Evolutionary conservation across 2,329 filamentous ascomycete genomes (phyloP).

Genomic region (Aspergillus proliferans): DNA sequence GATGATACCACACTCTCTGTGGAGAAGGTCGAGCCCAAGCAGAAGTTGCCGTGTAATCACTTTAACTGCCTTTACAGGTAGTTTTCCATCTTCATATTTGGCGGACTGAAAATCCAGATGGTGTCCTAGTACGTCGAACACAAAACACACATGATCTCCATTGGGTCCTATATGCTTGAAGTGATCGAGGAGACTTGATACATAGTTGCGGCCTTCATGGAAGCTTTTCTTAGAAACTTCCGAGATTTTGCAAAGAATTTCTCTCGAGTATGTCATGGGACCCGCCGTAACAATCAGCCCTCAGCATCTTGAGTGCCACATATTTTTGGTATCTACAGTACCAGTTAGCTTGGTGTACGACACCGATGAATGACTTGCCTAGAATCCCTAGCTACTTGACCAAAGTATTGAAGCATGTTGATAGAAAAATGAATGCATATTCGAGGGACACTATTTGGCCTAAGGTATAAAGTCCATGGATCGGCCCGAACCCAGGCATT

Average conservation of each 20-base stretch:
- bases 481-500: too few species aligned
- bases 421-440: too few species aligned
- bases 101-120: conserved; percentile 18
- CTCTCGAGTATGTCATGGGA: conserved; percentile 18
- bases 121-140: conserved; percentile 21
- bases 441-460: too few species aligned
- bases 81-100: conserved; percentile 17
- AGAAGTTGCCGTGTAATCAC: conserved; percentile 19
- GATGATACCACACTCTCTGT: conserved; percentile 18
- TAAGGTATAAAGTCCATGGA: too few species aligned
- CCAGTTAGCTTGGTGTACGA: conserved; percentile 5
- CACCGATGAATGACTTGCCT: conserved; percentile 24
- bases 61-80: conserved; percentile 17
- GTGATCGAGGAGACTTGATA: conserved; percentile 17
- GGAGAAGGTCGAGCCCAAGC: conserved; percentile 22
- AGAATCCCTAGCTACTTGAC: conserved; percentile 59
- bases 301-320: conserved; percentile 18
- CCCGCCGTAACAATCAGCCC: conserved; percentile 21
- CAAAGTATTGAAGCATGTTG: too few species aligned
- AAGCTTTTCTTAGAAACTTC: conserved; percentile 10
- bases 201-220: conserved; percentile 16
- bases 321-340: conserved; percentile 13
- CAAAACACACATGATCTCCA: conserved; percentile 24
- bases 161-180: conserved; percentile 23
- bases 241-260: conserved; percentile 14